Evolutionary conservation across 306 rosid genomes (phyloP), one percentile per base, ranked within the genome.

Genomic region (Quercus ilex): DNA sequence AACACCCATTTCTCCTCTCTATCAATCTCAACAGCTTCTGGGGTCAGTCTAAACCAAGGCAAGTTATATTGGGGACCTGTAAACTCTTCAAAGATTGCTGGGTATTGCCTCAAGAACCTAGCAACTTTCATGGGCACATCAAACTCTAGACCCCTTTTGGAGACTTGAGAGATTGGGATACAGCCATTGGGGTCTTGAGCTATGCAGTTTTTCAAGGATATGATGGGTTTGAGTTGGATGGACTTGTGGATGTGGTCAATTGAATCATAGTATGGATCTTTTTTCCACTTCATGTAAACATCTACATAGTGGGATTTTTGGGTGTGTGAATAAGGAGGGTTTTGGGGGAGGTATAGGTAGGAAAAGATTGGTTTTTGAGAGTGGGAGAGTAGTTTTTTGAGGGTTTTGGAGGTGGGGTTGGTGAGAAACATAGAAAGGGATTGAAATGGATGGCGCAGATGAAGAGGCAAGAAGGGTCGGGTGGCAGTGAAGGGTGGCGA

Each of bases 201-300:
- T 83, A 94, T 91, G 80, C 90, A 88, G 58, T 92, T 92, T 81
- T 94, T 94, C 33, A 94, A 88, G 78, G 96, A 73, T 9, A 88
- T 55, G 14, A 92, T 19, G 57, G 98, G 90, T 74, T 92, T 89
- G 35, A 94, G 95, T n/a, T 76, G 80, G 49, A 82, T 70, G 76
- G 98, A 91, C 63, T 77, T 82, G 83, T 87, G 88, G 79, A 94
- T 88, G 67, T 91, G 92, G 69, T 92, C 92, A 43, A 94, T 81
- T 11, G 89, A 82, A 69, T 94, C 97, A 78, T 86, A 92, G 80
- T 85, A 91, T 0, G 88, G 71, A 69, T 94, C 98, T 74, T 92
- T 88, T 85, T 92, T 94, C 97, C 98, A 92, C 78, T 91, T 88
- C 98, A 92, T 92, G 80, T 90, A 92, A 57, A 94, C 97, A 85